Evolutionary conservation across 2,329 filamentous ascomycete species (phyloP), one percentile per base, ranked within the genome.

Genomic region (Sarocladium brachiariae): DNA sequence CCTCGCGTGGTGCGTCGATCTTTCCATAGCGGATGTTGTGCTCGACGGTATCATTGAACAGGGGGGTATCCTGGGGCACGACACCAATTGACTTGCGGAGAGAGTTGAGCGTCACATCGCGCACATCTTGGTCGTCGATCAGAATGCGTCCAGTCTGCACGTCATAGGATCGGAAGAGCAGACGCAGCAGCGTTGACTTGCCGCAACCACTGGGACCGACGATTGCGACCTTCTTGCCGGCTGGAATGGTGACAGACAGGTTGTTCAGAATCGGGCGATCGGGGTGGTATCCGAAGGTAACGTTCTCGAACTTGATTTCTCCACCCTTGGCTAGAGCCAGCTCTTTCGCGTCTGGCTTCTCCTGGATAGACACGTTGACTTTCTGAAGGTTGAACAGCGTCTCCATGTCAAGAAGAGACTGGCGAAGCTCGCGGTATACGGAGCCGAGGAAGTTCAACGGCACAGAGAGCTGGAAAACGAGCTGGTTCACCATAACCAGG

Each of bases 401-500:
- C 70, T 97, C 93, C 93, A 99, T 99, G 65, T 99, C 95, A 30
- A 99, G 76, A 39, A 99, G 76, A 19, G 89, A 96, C 70, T 99
- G 93, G 51, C 93, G 81, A 50, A 99, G 78, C 70, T 99, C 93
- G 59, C 93, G 86, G 66, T 99, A 99, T 11, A 99, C 92, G 13
- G 90, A 95, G n/a, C 93, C 93, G 3, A 99, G 75, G 68, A 99
- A 99, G 74, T 99, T 99, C 53, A 99, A 78, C 0, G 93, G 93
- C 3, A 99, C 89, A 0, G 90, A 96, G 5, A 99, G 83, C 70
- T 99, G 93, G 70, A 99, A 99, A 53, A 99, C 91, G 16, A 99
- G 83, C 73, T 97, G 93, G 67, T 99, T 99, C 58, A 99, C 89
- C 89, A 99, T 95, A 63, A 99, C 93, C 27, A 99, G 76, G 64